Percentiles rank a stretch among this genome's conserved stretches.
phyloP scores from a whole-genome alignment of 1,284 basidiomycete genomes.

The Ganoderma resinaceum region DNA sequence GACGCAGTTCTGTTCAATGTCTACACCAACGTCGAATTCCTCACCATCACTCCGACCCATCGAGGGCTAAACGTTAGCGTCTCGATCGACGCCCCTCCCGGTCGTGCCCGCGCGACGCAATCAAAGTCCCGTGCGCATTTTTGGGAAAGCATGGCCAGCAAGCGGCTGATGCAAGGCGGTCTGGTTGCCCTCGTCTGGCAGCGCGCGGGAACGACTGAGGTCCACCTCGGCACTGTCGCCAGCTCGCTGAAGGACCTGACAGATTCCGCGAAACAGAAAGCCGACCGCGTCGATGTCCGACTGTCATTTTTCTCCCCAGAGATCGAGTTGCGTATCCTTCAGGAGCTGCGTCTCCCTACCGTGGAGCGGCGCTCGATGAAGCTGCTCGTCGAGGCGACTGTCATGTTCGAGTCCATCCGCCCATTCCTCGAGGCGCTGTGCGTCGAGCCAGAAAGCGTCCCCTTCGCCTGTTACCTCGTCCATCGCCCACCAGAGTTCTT shows the following conservation, averaged over 20 bases:
- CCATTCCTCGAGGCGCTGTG: constrained; percentile 42
- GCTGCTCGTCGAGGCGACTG: constrained; percentile 38
- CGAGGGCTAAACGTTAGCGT: constrained; percentile 36
- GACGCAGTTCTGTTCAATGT: constrained; percentile 41
- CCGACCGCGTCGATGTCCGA: constrained; percentile 32
- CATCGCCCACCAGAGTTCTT: constrained; percentile 32
- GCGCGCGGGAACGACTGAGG: constrained; percentile 38
- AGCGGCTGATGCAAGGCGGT: constrained; percentile 38
- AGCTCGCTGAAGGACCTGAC: constrained; percentile 36
- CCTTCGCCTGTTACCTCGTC: constrained; percentile 45
- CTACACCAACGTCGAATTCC: constrained; percentile 39
- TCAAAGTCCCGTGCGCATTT: constrained; percentile 30
- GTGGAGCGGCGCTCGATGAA: constrained; percentile 38
- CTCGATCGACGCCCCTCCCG: constrained; percentile 38
- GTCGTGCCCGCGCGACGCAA: constrained; percentile 31
- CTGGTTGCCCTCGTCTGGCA: constrained; percentile 40
- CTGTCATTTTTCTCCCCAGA: constrained; percentile 41
- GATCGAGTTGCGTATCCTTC: constrained; percentile 38
- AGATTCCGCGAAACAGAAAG: constrained; percentile 32
- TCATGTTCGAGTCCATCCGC: constrained; percentile 41
- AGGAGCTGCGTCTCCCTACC: constrained; percentile 30
- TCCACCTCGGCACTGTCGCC: constrained; percentile 37
- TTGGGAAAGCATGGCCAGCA: constrained; percentile 47
- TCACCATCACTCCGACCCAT: constrained; percentile 31
- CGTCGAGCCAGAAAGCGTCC: constrained; percentile 39